Conservation (phyloP, 2,329 filamentous ascomycete species). For the Venturia carpophila region DNA sequence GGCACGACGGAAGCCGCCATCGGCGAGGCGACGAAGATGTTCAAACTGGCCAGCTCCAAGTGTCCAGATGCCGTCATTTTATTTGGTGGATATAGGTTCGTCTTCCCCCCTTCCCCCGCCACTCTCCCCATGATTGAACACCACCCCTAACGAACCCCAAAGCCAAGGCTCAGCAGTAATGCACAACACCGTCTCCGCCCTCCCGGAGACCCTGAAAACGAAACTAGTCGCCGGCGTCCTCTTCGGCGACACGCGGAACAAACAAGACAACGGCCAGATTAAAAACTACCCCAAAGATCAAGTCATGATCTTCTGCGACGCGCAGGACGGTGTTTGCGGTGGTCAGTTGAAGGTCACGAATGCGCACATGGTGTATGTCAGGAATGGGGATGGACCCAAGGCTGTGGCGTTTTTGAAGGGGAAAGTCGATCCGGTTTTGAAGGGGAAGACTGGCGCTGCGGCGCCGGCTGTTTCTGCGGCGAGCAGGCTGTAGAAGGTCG, state of each 20-base stretch:
- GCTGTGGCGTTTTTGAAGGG: slow-evolving; percentile 13
- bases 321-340: slow-evolving; percentile 44
- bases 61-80: slow-evolving; percentile 40
- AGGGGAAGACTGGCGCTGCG: background rate
- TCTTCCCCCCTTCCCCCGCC: slow-evolving; percentile 24
- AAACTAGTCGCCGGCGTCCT: slow-evolving; percentile 36
- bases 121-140: slow-evolving; percentile 18
- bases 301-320: slow-evolving; percentile 42
- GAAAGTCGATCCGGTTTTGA: slow-evolving; percentile 3
- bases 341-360: slow-evolving; percentile 32
- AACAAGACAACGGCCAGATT: slow-evolving; percentile 34
- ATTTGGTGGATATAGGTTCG: slow-evolving; percentile 37
- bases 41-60: slow-evolving; percentile 35
- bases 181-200: slow-evolving; percentile 28
- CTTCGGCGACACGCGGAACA: slow-evolving; percentile 41
- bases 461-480: too few relatives aligned
- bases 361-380: slow-evolving; percentile 17
- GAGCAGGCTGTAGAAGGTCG: too few relatives aligned
- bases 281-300: slow-evolving; percentile 34
- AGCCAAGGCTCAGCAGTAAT: slow-evolving; percentile 30
- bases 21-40: slow-evolving; percentile 35
- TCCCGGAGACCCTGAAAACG: slow-evolving; percentile 23
- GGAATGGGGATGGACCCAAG: slow-evolving; percentile 8
- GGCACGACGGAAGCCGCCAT: slow-evolving; percentile 36
- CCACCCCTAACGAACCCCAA: slow-evolving; percentile 24